Percentiles rank a stretch among this genome's conserved stretches.
These are phyloP conservation scores for Didymella sp. DNA, from an alignment of 2,329 filamentous ascomycete genomes.

Conservation along the genomic window DNA sequence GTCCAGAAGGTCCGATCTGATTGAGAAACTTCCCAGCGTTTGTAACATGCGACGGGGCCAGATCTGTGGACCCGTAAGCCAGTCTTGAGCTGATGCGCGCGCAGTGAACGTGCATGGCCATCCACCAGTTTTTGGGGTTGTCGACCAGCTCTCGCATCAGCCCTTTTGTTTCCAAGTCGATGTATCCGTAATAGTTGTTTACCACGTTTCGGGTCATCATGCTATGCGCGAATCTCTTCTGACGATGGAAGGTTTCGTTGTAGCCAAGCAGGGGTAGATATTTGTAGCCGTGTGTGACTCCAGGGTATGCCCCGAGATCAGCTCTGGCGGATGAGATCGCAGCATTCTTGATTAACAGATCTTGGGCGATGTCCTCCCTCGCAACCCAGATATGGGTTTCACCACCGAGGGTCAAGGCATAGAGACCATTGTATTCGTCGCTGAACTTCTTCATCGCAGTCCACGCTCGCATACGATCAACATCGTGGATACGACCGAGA, in stretches of 20 bases:
- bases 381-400: conserved; percentile 17
- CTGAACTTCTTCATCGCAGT: conserved; percentile 18
- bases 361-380: conserved; percentile 10
- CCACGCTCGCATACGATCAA: conserved; percentile 17
- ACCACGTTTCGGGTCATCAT: conserved; percentile 1
- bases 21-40: conserved; percentile 9
- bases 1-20: conserved; percentile 12
- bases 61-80: background rate
- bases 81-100: conserved; percentile 9
- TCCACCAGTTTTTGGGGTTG: conserved; percentile 1
- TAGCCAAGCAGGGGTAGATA: conserved; percentile 10
- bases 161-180: conserved; percentile 2
- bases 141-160: conserved; percentile 1
- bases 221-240: conserved; percentile 9
- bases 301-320: conserved; percentile 4
- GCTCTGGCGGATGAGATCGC: conserved; percentile 1
- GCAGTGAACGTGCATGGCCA: conserved; percentile 6
- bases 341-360: conserved; percentile 12
- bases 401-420: conserved; percentile 7
- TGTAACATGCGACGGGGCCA: background rate
- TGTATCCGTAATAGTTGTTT: conserved; percentile 5
- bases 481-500: conserved; percentile 15
- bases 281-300: conserved; percentile 2
- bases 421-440: conserved; percentile 6
- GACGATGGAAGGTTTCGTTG: conserved; percentile 7